phyloP scores from a whole-genome alignment of 176 grass and related monocot genomes.

The Poa pratensis region DNA sequence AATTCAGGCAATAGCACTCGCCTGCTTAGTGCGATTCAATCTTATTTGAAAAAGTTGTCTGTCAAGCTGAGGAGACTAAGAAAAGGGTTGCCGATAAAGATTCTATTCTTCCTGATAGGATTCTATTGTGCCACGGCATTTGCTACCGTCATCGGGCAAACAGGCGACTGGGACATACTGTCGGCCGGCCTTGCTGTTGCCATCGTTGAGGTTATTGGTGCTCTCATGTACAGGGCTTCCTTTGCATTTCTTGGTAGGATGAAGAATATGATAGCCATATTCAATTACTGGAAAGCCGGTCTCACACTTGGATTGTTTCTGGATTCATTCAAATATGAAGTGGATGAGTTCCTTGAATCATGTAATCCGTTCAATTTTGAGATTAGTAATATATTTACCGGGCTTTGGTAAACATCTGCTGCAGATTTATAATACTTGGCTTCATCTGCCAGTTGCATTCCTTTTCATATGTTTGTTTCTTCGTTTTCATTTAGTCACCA shows the following conservation, averaged over 20 bases:
- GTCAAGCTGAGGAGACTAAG: slow-evolving; percentile 57
- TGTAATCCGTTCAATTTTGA: slow-evolving; percentile 67
- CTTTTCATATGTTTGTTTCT: too few species aligned
- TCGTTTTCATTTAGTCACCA: too few species aligned
- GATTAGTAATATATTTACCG: slow-evolving; percentile 70
- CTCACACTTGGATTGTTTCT: slow-evolving; percentile 87
- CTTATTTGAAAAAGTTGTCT: slow-evolving; percentile 53
- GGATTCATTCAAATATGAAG: slow-evolving; percentile 91
- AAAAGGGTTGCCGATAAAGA: slow-evolving; percentile 66
- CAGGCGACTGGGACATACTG: slow-evolving; percentile 97
- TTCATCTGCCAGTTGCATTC: too few species aligned
- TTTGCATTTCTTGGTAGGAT: slow-evolving; percentile 64
- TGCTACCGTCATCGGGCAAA: slow-evolving; percentile 90
- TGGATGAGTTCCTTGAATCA: slow-evolving; percentile 64
- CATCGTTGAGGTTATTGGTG: slow-evolving; percentile 84
- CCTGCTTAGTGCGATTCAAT: slow-evolving; percentile 58
- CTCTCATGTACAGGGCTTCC: slow-evolving; percentile 82
- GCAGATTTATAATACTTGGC: background rate
- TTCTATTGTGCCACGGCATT: slow-evolving; percentile 95
- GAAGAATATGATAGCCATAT: slow-evolving; percentile 63
- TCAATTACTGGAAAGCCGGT: slow-evolving; percentile 98
- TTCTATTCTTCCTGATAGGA: slow-evolving; percentile 83
- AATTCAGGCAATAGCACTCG: slow-evolving; percentile 59
- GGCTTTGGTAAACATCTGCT: slow-evolving; percentile 51
- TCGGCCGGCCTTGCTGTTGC: slow-evolving; percentile 87